Percentiles rank a stretch among this genome's conserved stretches.
phyloP scores from a whole-genome alignment of 495 filamentous ascomycete genomes.

The Neurospora tetrasperma region DNA sequence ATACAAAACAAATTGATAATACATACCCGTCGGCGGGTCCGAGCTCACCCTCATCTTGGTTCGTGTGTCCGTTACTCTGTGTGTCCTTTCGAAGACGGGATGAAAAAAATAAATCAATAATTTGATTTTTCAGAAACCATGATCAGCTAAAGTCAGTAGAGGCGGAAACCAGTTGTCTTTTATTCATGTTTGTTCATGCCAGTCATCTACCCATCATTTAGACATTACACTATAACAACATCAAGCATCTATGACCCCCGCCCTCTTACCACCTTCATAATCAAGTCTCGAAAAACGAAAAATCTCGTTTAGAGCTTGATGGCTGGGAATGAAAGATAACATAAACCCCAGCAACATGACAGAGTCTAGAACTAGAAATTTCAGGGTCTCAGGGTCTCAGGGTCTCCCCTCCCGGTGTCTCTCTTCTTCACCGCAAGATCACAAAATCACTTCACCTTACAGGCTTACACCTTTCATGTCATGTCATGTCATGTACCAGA shows the following conservation, averaged over 20 bases:
- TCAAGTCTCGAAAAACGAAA: neutral
- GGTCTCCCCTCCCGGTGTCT: neutral
- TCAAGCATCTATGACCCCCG: neutral
- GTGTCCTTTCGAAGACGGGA: neutral
- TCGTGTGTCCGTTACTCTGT: neutral
- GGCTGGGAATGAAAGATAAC: neutral
- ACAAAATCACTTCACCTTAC: neutral
- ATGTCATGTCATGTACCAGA: neutral
- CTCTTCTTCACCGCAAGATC: neutral
- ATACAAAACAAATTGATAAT: neutral
- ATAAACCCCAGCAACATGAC: neutral
- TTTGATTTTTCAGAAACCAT: neutral
- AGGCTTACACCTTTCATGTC: neutral
- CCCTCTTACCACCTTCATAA: neutral
- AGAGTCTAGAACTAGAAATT: neutral
- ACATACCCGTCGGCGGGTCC: neutral
- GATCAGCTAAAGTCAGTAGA: neutral
- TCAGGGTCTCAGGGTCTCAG: neutral
- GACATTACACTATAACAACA: neutral
- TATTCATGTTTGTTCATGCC: neutral
- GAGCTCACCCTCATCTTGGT: neutral
- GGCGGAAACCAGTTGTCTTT: neutral
- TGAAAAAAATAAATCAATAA: neutral
- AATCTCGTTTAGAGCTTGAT: neutral
- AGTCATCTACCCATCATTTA: neutral